Evolutionary conservation across 345 rosid genomes (phyloP), one percentile per base, ranked within the genome.

Genomic region (Arabis alpina): DNA sequence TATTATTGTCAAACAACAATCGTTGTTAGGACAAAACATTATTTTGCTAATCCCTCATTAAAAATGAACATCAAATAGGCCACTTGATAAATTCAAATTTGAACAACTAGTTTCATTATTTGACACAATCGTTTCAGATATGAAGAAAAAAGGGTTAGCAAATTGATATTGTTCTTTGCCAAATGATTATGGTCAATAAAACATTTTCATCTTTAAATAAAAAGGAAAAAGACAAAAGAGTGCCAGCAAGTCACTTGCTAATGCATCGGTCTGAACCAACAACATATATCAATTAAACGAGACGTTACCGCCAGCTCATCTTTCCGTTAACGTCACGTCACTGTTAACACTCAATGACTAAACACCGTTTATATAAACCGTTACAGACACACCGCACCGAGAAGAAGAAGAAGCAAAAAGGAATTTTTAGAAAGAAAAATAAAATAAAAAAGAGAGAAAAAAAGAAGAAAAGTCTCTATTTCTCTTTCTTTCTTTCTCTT

Each of bases 231-330:
- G 64, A 75, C 41, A 76, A 59, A 85, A 78, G 66, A 82, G 75
- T 52, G 85, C 80, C 88, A 84, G 84, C 84, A 73, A 74, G 75
- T 71, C 68, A 56, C 23, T 61, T 67, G 76, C 57, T 52, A 66
- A 19, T 77, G 82, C 81, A 61, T 73, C 41, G 47, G 61, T 49
- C 44, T 69, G 70, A 72, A 76, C 80, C 84, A 79, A 77, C 79
- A 34, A 34, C 37, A 54, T 53, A 30, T 62, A 19, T 28, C 32
- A 25, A 70, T 19, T 58, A n/a, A 74, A 74, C 73, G 37, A 65
- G 76, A 48, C 86, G 89, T 84, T 81, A 62, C 81, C 84, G 84
- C 84, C 88, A 85, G 83, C 80, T 78, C 80, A 75, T 36, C 68
- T 40, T 42, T 28, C 75, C 82, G 76, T 76, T 57, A 2, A 56